These are phyloP conservation scores for Crassisporium funariophilum DNA, from an alignment of 768 basidiomycete species.

Conservation along the genomic window DNA sequence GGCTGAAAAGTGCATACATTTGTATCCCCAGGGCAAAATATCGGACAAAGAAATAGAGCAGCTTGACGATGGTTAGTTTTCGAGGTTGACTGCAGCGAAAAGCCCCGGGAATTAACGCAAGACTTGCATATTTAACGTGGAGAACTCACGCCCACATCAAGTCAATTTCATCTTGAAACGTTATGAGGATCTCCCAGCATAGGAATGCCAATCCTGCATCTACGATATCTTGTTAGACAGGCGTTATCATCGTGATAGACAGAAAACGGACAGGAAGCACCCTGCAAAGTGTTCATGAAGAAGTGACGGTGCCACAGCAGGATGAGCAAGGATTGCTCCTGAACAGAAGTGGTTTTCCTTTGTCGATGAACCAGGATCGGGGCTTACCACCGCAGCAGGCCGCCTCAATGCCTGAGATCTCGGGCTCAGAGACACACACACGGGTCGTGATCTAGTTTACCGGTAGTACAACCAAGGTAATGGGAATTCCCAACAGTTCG, in stretches of 20 bases:
- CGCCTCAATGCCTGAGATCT: slow-evolving; percentile 1
- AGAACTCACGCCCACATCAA: slow-evolving; percentile 17
- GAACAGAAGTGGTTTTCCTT: no score
- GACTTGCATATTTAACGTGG: background rate
- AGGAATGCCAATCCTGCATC: slow-evolving; percentile 15
- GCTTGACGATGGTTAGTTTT: slow-evolving; percentile 15
- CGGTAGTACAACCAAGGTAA: background rate
- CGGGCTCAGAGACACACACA: slow-evolving; percentile 4
- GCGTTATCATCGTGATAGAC: background rate
- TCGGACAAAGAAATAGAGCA: slow-evolving; percentile 20
- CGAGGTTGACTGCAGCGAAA: slow-evolving; percentile 7
- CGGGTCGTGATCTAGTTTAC: slow-evolving; percentile 1
- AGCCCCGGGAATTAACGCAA: background rate
- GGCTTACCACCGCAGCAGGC: background rate
- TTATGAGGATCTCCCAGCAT: slow-evolving; percentile 15
- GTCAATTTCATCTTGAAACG: slow-evolving; percentile 17
- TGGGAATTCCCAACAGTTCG: background rate
- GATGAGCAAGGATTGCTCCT: background rate
- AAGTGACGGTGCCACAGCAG: slow-evolving; percentile 1
- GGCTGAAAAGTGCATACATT: slow-evolving; percentile 4
- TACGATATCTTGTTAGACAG: background rate
- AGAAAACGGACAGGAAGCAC: slow-evolving; percentile 18
- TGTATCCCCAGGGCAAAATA: slow-evolving; percentile 20
- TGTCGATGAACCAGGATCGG: background rate
- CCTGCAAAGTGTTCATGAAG: slow-evolving; percentile 14